phyloP scores from a whole-genome alignment of 108 stramenopile species.

The Bacterosira constricta region DNA sequence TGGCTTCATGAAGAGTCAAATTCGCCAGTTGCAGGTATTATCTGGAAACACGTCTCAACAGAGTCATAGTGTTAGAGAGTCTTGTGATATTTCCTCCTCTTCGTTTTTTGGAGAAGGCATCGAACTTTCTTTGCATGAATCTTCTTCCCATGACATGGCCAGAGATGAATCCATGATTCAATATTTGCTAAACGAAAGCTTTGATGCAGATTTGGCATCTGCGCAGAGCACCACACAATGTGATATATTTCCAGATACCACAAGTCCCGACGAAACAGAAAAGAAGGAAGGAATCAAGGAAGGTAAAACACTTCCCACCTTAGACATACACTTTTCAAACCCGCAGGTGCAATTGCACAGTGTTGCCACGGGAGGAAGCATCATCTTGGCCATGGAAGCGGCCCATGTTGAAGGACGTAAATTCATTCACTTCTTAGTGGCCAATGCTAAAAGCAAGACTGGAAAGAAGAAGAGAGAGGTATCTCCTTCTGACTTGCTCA shows the following conservation, averaged over 20 bases:
- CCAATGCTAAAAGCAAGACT: background rate
- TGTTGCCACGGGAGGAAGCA: slow-evolving; percentile 47
- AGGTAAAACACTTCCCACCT: slow-evolving; percentile 41
- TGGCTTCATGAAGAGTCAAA: slow-evolving; percentile 54
- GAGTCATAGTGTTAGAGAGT: background rate
- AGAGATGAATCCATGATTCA: slow-evolving; percentile 16
- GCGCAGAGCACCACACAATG: no score
- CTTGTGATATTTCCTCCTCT: background rate
- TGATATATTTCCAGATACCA: background rate
- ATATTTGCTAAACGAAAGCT: slow-evolving; percentile 36
- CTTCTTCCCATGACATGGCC: background rate
- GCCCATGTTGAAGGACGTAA: slow-evolving; percentile 56
- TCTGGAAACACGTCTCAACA: slow-evolving; percentile 9
- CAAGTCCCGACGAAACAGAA: background rate
- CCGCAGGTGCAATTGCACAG: slow-evolving; percentile 61
- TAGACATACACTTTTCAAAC: slow-evolving; percentile 60
- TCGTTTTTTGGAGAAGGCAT: slow-evolving; percentile 7
- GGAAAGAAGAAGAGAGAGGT: slow-evolving; percentile 17
- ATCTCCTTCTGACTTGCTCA: slow-evolving; percentile 40
- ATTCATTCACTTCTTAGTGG: slow-evolving; percentile 44
- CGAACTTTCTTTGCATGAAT: slow-evolving; percentile 1
- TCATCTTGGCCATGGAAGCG: slow-evolving; percentile 55
- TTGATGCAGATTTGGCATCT: slow-evolving; percentile 9
- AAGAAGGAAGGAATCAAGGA: background rate
- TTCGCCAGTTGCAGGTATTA: slow-evolving; percentile 38